Base-by-base conservation (phyloP, 140 eudicot genomes). In the Bidens hawaiensis region DNA sequence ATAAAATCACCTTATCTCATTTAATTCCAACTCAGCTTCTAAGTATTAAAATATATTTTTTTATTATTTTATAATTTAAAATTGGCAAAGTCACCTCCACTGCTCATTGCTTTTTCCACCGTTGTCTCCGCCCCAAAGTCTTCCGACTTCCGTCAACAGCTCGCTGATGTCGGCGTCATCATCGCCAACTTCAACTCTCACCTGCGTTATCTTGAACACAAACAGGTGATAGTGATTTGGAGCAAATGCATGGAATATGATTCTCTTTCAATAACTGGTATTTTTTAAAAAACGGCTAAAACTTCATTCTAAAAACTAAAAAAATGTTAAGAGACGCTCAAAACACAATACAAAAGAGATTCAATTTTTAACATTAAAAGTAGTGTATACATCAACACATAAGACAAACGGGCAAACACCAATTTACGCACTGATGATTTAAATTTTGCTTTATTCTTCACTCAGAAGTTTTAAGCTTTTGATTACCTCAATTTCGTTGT, bases 1-100 rank as follows among this genome's bases (percentile, higher is more conserved):
- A 58, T 16, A 31, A 31, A 31, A 9, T 5, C 62, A 28, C 16
- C 46, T 58, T 31, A 31, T 31, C 64, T 58, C 46, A 58, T 58
- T 58, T 58, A 31, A 21, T 58, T 31, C 25, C 47, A 18, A n/a
- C 28, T 30, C 17, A 58, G 43, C 64, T 21, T 58, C 28, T 18
- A 31, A 28, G 18, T 30, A 57, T 31, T 17, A 31, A 23, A 52
- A 55, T n/a, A 28, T 8, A 54, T 30, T 16, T 11, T 9, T 49
- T 11, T 49, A 21, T 21, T 0, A 13, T 2, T 10, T 40, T 40
- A 40, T 40, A 40, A 40, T 40, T 10, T 5, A 12, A 1, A 40
- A 40, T 16, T 13, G 15, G 21, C 53, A 46, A 46, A 10, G 43
- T 46, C 13, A 18, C 52, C 25, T 46, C 25, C 52, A 46, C 17